Percentiles rank a stretch among this genome's conserved stretches.
phyloP scores from a whole-genome alignment of 2,329 filamentous ascomycete genomes.

The Blastomyces gilchristii region DNA sequence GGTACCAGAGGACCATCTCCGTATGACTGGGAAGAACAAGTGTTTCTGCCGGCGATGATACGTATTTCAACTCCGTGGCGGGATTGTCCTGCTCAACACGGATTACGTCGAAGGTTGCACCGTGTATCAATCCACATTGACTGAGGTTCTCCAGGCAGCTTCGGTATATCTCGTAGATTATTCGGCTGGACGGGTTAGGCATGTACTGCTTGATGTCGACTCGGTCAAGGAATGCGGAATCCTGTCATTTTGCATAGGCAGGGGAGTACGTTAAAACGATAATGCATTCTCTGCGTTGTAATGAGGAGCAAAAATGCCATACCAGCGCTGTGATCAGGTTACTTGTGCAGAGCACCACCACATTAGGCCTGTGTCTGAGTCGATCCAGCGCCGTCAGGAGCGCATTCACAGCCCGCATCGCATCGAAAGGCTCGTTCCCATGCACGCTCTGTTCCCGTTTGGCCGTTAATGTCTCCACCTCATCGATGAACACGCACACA shows the following conservation, averaged over 20 bases:
- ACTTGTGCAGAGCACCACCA: conserved; percentile 42
- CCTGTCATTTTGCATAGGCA: conserved; percentile 17
- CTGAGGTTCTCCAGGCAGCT: conserved; percentile 40
- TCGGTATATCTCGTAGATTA: conserved; percentile 41
- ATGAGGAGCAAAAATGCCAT: conserved; percentile 8
- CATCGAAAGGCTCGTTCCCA: conserved; percentile 38
- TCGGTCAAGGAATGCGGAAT: conserved; percentile 41
- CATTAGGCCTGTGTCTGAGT: conserved; percentile 33
- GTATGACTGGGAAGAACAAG: conserved; percentile 21
- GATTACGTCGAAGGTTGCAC: conserved; percentile 21
- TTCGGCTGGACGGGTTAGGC: conserved; percentile 29
- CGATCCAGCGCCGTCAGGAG: conserved; percentile 41
- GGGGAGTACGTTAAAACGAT: not conserved
- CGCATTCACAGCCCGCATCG: conserved; percentile 41
- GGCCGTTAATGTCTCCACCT: conserved; percentile 41
- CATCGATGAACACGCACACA: conserved; percentile 41
- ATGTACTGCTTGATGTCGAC: conserved; percentile 40
- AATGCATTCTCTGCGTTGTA: not conserved
- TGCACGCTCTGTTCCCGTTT: conserved; percentile 32
- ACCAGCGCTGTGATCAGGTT: conserved; percentile 38
- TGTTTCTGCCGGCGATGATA: conserved; percentile 17
- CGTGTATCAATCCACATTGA: conserved; percentile 27
- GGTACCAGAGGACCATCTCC: conserved; percentile 24
- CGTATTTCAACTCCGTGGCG: conserved; percentile 23
- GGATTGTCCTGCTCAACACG: conserved; percentile 19